Evolutionary conservation across 495 filamentous ascomycete genomes (phyloP), one percentile per base, ranked within the genome.

Genomic region (Aspergillus avenaceus): DNA sequence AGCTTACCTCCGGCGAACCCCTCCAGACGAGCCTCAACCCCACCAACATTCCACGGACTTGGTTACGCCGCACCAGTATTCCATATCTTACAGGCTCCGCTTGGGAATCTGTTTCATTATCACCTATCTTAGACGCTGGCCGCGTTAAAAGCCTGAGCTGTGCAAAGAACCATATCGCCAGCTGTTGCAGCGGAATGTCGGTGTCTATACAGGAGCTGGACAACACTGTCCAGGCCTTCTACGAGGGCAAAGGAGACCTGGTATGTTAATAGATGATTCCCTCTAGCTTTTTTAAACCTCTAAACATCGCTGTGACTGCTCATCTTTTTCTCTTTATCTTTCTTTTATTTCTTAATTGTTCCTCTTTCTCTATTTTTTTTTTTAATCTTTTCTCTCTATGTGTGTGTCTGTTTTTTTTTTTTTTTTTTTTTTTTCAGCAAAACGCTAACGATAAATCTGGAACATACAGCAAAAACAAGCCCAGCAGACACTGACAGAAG

Each of bases 201-300:
- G 71, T 84, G 64, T 80, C 84, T 55, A 91, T 98, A 63, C 82
- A 84, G 65, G 95, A 98, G 79, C 78, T 98, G 72, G 93, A 98
- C 83, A 83, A 82, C 64, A 95, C 90, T 51, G 91, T 97, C 78
- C 91, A 86, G 55, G 85, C 88, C 70, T 97, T 98, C 75, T 97
- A 95, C 56, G 93, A 97, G 73, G 92, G 88, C 65, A 85, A 92
- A 66, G 93, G 93, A 36, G 87, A 96, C 45, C 75, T 88, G 74
- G 91, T 97, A 76, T 64, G 82, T 73, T 52, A 5, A 11, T 34
- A 16, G 13, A 13, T 14, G 2, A 2, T 7, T 18, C 34, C 16
- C 14, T 38, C 2, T 38, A 38, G 8, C 16, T 38, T 8, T 21
- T 4, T 8, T 21, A 38, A n/a, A n/a, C n/a, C n/a, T n/a, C n/a